A percentile compares a stretch with the other conserved stretches of the same genome.
Evolutionary conservation across 1,284 basidiomycete genomes (phyloP).

Genomic region (Austropuccinia psidii): DNA sequence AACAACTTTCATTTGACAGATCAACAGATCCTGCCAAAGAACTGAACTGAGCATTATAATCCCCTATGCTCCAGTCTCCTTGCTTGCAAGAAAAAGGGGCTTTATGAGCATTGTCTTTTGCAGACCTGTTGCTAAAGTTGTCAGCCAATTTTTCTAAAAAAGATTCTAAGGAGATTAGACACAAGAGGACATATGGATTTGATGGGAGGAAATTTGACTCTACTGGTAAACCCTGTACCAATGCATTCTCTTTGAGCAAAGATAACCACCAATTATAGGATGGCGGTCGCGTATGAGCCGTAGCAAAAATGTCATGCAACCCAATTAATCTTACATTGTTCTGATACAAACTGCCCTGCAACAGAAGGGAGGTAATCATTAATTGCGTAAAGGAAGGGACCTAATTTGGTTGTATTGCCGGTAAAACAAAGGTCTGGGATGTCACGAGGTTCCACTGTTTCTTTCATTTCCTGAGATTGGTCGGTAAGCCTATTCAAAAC

Average conservation of each 20-base stretch:
- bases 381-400: background rate
- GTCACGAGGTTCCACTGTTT: background rate
- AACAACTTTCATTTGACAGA: too few relatives aligned
- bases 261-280: background rate
- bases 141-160: background rate
- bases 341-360: background rate
- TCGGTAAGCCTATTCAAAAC: too few relatives aligned
- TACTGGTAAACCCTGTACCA: too few relatives aligned
- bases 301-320: background rate
- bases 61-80: background rate
- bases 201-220: too few relatives aligned
- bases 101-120: background rate
- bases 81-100: background rate
- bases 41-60: background rate
- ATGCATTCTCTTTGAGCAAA: background rate
- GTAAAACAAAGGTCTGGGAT: background rate
- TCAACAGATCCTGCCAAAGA: too few relatives aligned
- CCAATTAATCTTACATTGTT: background rate
- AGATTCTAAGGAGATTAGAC: background rate
- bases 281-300: background rate
- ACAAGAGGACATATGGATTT: background rate
- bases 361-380: background rate
- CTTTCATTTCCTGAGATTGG: too few relatives aligned
- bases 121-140: background rate
- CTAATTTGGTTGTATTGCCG: background rate